A percentile compares a stretch with the other conserved stretches of the same genome.
phyloP scores from a whole-genome alignment of 129 eudicot genomes.

The Solidago caesia region DNA sequence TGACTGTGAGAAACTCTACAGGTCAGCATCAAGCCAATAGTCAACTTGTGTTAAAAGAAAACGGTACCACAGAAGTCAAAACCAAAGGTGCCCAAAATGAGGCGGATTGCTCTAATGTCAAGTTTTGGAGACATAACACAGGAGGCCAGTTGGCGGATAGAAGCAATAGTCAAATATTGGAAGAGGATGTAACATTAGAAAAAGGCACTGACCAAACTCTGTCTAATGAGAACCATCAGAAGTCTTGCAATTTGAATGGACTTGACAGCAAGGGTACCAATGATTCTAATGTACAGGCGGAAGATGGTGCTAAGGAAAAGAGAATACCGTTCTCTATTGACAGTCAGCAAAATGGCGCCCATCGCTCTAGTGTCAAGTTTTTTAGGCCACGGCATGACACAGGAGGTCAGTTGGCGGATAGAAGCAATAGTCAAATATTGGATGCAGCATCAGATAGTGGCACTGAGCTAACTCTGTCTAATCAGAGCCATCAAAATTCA shows the following conservation, averaged over 20 bases:
- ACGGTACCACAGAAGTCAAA: conserved; percentile 28
- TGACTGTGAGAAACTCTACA: conserved; percentile 40
- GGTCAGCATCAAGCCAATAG: conserved; percentile 28
- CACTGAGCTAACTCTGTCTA: conserved; percentile 7
- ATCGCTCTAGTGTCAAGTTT: conserved; percentile 40
- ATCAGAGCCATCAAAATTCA: conserved; percentile 12
- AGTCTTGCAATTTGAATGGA: conserved; percentile 27
- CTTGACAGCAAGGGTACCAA: conserved; percentile 9
- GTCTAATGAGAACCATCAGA: conserved; percentile 27
- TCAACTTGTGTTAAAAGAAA: conserved; percentile 32
- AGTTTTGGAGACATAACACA: conserved; percentile 45
- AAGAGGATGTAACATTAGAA: conserved; percentile 30
- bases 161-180: conserved; percentile 30
- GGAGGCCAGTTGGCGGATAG: conserved; percentile 33
- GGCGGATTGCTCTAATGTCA: conserved; percentile 32
- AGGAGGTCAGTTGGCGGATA: conserved; percentile 32
- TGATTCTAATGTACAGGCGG: conserved; percentile 16
- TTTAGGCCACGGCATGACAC: conserved; percentile 47
- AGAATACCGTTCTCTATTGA: too few relatives aligned
- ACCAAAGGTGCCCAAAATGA: conserved; percentile 33
- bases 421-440: conserved; percentile 29
- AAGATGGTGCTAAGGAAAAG: conserved; percentile 13
- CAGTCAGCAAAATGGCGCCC: conserved; percentile 18
- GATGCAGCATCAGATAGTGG: conserved; percentile 28
- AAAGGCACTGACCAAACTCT: conserved; percentile 29